phyloP scores from a whole-genome alignment of 1,139 yeast species.

The Taphrina flavorubra region DNA sequence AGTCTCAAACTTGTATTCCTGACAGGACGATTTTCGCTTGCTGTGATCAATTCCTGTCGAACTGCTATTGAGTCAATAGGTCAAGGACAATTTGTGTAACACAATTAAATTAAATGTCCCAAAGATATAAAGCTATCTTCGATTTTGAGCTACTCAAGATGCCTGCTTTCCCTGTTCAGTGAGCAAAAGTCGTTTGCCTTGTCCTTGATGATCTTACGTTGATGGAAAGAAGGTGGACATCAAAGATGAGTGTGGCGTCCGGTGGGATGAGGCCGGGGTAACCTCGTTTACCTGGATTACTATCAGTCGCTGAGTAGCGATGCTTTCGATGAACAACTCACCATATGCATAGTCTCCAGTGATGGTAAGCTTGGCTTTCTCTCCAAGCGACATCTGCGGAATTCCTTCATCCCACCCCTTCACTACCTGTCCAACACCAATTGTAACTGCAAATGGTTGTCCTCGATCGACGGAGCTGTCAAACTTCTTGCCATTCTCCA shows the following conservation, averaged over 20 bases:
- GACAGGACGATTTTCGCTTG: too few species aligned
- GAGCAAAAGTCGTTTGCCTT: neutral
- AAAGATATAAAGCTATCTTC: neutral
- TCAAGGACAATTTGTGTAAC: neutral
- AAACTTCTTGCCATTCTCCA: constrained; percentile 91
- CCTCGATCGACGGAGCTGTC: constrained; percentile 95
- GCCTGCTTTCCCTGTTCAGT: constrained; percentile 22
- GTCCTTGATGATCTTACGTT: constrained; percentile 24
- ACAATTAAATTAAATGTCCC: neutral
- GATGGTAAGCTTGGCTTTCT: constrained; percentile 86
- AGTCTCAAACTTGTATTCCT: too few species aligned
- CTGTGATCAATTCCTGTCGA: too few species aligned
- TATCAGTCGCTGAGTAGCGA: neutral
- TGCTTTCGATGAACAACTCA: constrained; percentile 14
- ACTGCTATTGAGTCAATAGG: too few species aligned
- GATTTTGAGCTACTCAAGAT: constrained; percentile 6
- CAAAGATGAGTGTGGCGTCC: constrained; percentile 73
- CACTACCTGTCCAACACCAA: constrained; percentile 96
- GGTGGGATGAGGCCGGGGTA: constrained; percentile 97
- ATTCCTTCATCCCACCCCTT: constrained; percentile 86
- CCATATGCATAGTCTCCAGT: constrained; percentile 94
- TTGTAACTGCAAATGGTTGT: constrained; percentile 81
- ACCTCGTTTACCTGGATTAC: constrained; percentile 60
- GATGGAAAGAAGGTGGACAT: constrained; percentile 43
- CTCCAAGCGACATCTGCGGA: constrained; percentile 88